A percentile compares a stretch with the other conserved stretches of the same genome.
Evolutionary conservation across 2,329 filamentous ascomycete genomes (phyloP).

Genomic region (Bipolaris cookei): DNA sequence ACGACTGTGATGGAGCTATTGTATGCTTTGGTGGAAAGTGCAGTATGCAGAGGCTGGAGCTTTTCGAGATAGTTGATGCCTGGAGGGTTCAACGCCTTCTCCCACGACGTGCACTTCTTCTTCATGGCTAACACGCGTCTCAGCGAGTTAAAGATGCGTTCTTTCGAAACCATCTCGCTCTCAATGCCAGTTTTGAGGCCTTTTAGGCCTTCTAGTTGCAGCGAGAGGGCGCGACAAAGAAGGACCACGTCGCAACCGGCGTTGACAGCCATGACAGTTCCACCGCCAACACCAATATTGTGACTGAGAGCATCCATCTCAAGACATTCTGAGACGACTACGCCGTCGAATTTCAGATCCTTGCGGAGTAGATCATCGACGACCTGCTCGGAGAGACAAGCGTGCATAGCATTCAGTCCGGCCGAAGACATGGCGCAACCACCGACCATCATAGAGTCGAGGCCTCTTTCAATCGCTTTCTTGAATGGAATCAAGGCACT

Average conservation of each 20-base stretch:
- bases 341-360: conserved; percentile 87
- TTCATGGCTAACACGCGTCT: conserved; percentile 81
- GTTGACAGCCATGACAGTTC: conserved; percentile 96
- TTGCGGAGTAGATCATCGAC: conserved; percentile 88
- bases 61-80: conserved; percentile 78
- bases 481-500: conserved; percentile 90
- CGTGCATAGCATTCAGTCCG: conserved; percentile 93
- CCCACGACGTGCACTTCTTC: conserved; percentile 84
- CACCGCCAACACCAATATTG: conserved; percentile 95
- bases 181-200: conserved; percentile 88
- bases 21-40: conserved; percentile 83
- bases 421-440: conserved; percentile 91
- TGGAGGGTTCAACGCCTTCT: conserved; percentile 85
- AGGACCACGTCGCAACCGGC: conserved; percentile 93
- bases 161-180: conserved; percentile 83
- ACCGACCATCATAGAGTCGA: conserved; percentile 95
- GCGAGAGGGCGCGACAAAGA: conserved; percentile 83
- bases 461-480: conserved; percentile 82
- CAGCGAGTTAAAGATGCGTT: conserved; percentile 80
- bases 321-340: conserved; percentile 92
- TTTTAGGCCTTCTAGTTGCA: conserved; percentile 89
- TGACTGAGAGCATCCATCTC: conserved; percentile 97
- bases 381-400: conserved; percentile 89
- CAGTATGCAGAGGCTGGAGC: conserved; percentile 81
- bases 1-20: conserved; percentile 93